Base-by-base conservation (phyloP, 116 monocot species). In the Dioscorea cayenensis region DNA sequence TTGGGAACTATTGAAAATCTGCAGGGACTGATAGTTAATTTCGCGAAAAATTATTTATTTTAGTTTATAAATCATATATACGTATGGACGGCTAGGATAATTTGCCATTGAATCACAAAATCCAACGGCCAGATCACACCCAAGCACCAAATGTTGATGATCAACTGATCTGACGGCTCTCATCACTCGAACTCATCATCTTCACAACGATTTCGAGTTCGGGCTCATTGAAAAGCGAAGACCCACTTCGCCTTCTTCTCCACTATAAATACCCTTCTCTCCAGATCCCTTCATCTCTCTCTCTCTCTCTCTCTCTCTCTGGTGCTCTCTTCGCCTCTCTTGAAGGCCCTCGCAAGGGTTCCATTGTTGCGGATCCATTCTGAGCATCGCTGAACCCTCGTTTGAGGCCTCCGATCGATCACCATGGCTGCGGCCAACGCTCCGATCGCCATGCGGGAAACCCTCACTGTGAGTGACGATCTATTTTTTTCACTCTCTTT, bases 371-470 rank as follows among this genome's bases (percentile, higher is more conserved):
- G 20, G 61, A 62, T 62, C 61, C 20, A 13, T 3, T 21, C 12
- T 37, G n/a, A n/a, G 67, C 14, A 4, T n/a, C 38, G 19, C n/a
- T 7, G 36, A 14, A 29, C 2, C 37, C 36, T 18, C 9, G 38
- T n/a, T 38, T 21, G 72, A 29, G 49, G 64, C 68, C 16, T 64
- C 23, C 75, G 77, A 80, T 67, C 27, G n/a, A 67, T 62, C 75
- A 48, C 69, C 78, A 90, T 90, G 90, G 86, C 90, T 7, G 90
- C 86, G 23, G 90, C 90, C 28, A 86, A 76, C 81, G 90, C 86
- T 60, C 79, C 89, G 60, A 89, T 89, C 71, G 29, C 85, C 65
- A 83, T 89, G 89, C 81, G 83, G 80, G 89, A 89, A 75, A 73
- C 76, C 32, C 64, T 85, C 2, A 89, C 85, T 51, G 89, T 89